Evolutionary conservation across 2,329 filamentous ascomycete species (phyloP).

Genomic region (Cladosporium velox): DNA sequence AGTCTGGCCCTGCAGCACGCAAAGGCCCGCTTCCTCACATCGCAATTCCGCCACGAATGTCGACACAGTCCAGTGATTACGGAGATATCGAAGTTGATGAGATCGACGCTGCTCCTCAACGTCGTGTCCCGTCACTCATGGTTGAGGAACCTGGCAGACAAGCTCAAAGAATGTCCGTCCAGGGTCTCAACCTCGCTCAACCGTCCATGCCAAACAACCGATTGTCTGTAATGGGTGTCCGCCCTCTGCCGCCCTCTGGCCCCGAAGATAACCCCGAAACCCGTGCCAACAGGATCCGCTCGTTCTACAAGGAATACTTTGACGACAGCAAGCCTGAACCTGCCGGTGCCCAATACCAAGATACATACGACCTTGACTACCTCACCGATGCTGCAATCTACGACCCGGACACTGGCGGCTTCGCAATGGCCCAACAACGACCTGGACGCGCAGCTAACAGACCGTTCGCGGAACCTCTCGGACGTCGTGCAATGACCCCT

Average conservation of each 20-base stretch:
- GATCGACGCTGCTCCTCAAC: constrained; percentile 22
- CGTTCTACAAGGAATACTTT: constrained; percentile 99
- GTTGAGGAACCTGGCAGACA: constrained; percentile 8
- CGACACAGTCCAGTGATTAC: constrained; percentile 34
- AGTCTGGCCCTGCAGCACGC: constrained; percentile 14
- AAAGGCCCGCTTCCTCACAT: constrained; percentile 16
- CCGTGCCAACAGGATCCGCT: constrained; percentile 92
- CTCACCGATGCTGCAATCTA: constrained; percentile 61
- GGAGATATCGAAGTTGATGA: constrained; percentile 32
- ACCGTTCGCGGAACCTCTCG: constrained; percentile 80
- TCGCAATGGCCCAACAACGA: constrained; percentile 41
- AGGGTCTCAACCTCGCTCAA: constrained; percentile 23
- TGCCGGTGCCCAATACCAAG: constrained; percentile 55
- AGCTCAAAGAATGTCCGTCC: constrained; percentile 23
- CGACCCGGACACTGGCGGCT: constrained; percentile 60
- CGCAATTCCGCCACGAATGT: constrained; percentile 20
- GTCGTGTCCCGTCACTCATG: constrained; percentile 8
- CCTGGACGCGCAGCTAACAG: constrained; percentile 38
- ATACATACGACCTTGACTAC: constrained; percentile 73
- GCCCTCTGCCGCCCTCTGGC: constrained; percentile 78
- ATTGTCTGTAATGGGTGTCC: constrained; percentile 62
- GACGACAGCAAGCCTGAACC: constrained; percentile 69
- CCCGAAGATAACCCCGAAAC: constrained; percentile 91
- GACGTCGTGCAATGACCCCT: constrained; percentile 92
- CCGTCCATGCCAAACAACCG: constrained; percentile 36